Conservation (phyloP, 2,329 filamentous ascomycete species). For the Hypoxylon sp. region DNA sequence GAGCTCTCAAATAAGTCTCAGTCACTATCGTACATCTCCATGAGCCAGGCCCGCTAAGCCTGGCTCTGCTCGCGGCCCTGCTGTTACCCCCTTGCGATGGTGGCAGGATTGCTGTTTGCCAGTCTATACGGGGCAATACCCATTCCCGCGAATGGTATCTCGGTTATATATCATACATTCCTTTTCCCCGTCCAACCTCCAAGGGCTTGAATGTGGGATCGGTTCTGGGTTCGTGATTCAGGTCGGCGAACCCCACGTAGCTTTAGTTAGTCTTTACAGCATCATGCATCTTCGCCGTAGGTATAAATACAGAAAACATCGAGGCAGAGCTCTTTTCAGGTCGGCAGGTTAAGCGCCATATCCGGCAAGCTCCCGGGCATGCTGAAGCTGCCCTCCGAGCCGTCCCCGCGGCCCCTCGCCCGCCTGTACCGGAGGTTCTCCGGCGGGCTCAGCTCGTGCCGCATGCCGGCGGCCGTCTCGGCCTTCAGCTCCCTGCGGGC, state of each 20-base stretch:
- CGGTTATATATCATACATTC: not conserved
- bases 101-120: not conserved
- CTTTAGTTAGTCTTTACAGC: not conserved
- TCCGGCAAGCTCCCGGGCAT: conserved; percentile 63
- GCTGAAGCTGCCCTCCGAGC: conserved; percentile 52
- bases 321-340: conserved; percentile 32
- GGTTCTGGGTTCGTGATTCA: not conserved
- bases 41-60: not conserved
- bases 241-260: not conserved
- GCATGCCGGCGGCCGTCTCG: conserved; percentile 53
- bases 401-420: conserved; percentile 54
- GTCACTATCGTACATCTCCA: conserved; percentile 2
- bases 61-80: not conserved
- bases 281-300: not conserved
- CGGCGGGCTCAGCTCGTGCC: conserved; percentile 49
- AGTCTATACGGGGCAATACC: not conserved
- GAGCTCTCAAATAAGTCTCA: not conserved
- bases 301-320: not conserved
- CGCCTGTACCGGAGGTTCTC: conserved; percentile 53
- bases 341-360: conserved; percentile 48
- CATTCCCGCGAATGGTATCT: not conserved
- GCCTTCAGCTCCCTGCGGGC: conserved; percentile 60
- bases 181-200: not conserved
- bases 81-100: not conserved
- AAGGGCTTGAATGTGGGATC: not conserved